Percentiles rank a stretch among this genome's conserved stretches.
Evolutionary conservation across 148 eudicot species (phyloP).

Genomic region (Persicaria maculosa): DNA sequence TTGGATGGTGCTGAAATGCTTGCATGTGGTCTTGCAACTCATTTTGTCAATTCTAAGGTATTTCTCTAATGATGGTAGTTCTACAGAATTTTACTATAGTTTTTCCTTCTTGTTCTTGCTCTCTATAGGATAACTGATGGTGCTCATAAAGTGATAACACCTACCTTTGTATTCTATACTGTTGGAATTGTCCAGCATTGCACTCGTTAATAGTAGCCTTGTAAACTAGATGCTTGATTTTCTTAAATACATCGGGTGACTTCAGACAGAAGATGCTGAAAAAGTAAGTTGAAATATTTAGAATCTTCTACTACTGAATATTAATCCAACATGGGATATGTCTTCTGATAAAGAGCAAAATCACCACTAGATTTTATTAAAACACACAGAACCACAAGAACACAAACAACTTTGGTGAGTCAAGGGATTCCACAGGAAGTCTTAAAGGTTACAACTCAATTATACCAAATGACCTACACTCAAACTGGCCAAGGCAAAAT

Average conservation of each 20-base stretch:
- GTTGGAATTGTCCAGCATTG: background rate
- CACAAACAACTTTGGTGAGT: too few species aligned
- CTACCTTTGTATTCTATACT: background rate
- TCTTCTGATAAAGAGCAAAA: background rate
- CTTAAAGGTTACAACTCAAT: too few species aligned
- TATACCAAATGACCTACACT: too few species aligned
- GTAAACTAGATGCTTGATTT: background rate
- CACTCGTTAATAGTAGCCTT: background rate
- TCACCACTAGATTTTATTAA: too few species aligned
- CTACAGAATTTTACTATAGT: background rate
- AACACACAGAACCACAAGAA: too few species aligned
- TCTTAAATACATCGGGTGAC: background rate
- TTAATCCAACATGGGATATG: background rate
- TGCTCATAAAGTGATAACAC: background rate
- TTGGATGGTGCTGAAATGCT: conserved; percentile 99
- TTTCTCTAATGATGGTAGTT: background rate
- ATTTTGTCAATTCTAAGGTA: conserved; percentile 75
- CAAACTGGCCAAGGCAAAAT: too few species aligned
- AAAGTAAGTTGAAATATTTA: background rate
- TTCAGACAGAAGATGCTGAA: conserved; percentile 7
- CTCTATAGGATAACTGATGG: background rate
- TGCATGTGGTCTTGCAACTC: conserved; percentile 96
- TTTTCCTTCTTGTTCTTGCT: background rate
- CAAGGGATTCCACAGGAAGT: too few species aligned
- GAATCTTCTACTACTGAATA: background rate